Base-by-base conservation (phyloP, 2,329 filamentous ascomycete species). In the Mollisia scopiformis region DNA sequence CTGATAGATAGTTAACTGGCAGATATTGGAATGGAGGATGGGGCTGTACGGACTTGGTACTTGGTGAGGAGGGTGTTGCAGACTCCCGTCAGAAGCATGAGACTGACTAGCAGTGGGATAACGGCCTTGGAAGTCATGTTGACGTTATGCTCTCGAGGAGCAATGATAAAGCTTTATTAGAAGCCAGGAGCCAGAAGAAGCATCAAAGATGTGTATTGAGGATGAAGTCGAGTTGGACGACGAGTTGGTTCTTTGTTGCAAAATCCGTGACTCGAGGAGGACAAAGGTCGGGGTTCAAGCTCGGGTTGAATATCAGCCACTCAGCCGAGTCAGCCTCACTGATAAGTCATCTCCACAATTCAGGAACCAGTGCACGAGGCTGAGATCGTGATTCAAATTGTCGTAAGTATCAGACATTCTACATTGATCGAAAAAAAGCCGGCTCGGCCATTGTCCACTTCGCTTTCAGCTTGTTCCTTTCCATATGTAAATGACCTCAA, bases 41-140 rank as follows among this genome's bases (percentile, higher is more conserved):
- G 41, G 31, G 51, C 52, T 55, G 63, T 47, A 74, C 80, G 63
- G 77, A 93, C 93, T 81, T 98, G 94, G 73, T 93, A 97, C 75
- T 99, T 99, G 69, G 94, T 97, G 72, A 99, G 83, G 63, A 99
- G 86, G 1, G 95, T 99, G 76, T 99, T 99, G 83, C 93, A 97
- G 64, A 96, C 93, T 65, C 94, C 94, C 25, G 94, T 97, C 74
- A 97, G 79, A 73, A 98, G 83, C 94, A 98, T 98, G 92, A 97
- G 96, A 70, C 84, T 89, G 76, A 98, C 92, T 65, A 98, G 83
- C 73, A 97, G 84, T 37, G 93, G 93, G 62, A 98, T 85, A 58
- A 92, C 74, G 37, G 85, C 85, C 75, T 85, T 86, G 67, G 84
- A 82, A 68, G 89, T 84, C 91, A 97, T 96, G 35, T 28, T 69